Conservation (phyloP, 192 early-diverging fungal genomes). For the Diversispora eburnea region DNA sequence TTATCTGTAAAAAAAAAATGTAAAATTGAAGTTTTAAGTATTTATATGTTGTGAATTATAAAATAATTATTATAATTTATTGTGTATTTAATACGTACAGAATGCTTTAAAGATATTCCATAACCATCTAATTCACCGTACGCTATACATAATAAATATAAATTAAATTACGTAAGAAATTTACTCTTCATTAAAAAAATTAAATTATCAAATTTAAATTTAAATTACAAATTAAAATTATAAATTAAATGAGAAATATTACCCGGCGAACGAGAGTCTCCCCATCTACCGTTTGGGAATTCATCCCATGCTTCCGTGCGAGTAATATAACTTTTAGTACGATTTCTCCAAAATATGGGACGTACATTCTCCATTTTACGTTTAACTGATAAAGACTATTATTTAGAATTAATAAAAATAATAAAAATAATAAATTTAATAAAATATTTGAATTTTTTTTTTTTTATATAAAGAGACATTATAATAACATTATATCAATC, state of each 20-base stretch:
- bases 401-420: neutral
- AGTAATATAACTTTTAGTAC: slow-evolving; percentile 83
- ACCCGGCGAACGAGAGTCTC: slow-evolving; percentile 88
- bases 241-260: neutral
- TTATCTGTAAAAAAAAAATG: slow-evolving; percentile 47
- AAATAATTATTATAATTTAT: slow-evolving; percentile 38
- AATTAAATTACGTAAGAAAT: too few species aligned
- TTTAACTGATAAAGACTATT: slow-evolving; percentile 50
- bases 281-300: slow-evolving; percentile 98
- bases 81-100: slow-evolving; percentile 39
- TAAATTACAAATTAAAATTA: too few species aligned
- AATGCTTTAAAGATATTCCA: slow-evolving; percentile 64
- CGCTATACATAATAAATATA: slow-evolving; percentile 24
- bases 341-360: slow-evolving; percentile 98
- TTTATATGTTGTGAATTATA: slow-evolving; percentile 23
- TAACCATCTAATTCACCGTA: slow-evolving; percentile 69
- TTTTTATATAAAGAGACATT: neutral
- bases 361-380: slow-evolving; percentile 93
- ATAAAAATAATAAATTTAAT: slow-evolving; percentile 1
- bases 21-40: neutral
- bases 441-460: neutral
- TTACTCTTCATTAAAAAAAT: too few species aligned
- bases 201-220: too few species aligned
- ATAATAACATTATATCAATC: neutral
- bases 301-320: slow-evolving; percentile 90